Evolutionary conservation across 164 flowering plant species (phyloP).

Genomic region (Vitis cinerea): DNA sequence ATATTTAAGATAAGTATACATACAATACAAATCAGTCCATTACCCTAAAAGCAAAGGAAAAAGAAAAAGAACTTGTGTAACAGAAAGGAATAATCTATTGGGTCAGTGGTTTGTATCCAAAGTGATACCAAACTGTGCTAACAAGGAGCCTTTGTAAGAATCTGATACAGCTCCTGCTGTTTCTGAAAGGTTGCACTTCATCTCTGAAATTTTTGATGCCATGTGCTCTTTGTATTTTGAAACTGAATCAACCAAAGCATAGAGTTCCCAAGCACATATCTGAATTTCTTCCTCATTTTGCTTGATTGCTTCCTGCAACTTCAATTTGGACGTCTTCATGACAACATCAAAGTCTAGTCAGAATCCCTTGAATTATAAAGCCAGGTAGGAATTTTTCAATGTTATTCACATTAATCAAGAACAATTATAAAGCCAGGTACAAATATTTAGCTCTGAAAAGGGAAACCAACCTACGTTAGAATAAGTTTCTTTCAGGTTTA

Average conservation of each 20-base stretch:
- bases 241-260: slow-evolving; percentile 57
- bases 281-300: slow-evolving; percentile 64
- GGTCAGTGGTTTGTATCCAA: not conserved
- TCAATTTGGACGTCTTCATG: slow-evolving; percentile 43
- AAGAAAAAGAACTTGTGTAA: no score
- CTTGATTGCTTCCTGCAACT: slow-evolving; percentile 47
- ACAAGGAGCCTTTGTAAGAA: slow-evolving; percentile 40
- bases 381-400: no score
- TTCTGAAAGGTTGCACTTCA: slow-evolving; percentile 45
- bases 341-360: slow-evolving; percentile 7
- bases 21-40: no score
- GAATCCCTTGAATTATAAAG: not conserved
- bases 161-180: slow-evolving; percentile 51
- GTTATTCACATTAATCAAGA: not conserved
- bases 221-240: slow-evolving; percentile 65
- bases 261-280: slow-evolving; percentile 54
- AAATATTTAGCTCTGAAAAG: no score
- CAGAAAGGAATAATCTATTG: no score
- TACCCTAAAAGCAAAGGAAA: no score
- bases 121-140: slow-evolving; percentile 18
- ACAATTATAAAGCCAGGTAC: no score
- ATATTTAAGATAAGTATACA: no score
- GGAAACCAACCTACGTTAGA: no score
- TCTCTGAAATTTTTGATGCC: slow-evolving; percentile 47
- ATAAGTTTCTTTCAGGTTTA: no score